Evolutionary conservation across 192 early-diverging fungal species (phyloP), one percentile per base, ranked within the genome.

Genomic region (Umbelopsis ramanniana): DNA sequence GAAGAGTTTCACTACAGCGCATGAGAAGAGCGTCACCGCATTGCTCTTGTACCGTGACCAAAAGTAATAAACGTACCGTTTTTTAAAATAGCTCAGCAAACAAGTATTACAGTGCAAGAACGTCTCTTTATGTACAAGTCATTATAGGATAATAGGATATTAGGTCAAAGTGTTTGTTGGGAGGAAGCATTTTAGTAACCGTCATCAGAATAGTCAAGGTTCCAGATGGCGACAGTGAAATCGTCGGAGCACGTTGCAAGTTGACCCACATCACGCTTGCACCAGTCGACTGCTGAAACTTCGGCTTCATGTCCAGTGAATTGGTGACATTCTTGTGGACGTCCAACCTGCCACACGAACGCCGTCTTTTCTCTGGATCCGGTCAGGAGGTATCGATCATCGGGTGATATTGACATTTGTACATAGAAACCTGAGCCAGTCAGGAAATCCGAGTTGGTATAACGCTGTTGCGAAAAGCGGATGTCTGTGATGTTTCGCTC

Each of bases 221-320:
- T 89, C 95, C 95, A 96, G 29, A 94, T 79, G 21, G 94, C 81
- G 66, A 92, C 81, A 0, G 79, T 88, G 6, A 84, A 84, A 76
- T 96, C 95, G 63, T 95, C 94, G 0, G 89, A 87, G 67, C 93
- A 93, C 29, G 88, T 86, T 33, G 88, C 91, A 69, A 95, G 79
- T 79, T 81, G 83, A 52, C 78, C 79, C 24, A 72, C 77, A 48
- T 77, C 77, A 45, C 72, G 79, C 38, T 84, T 84, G 53, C 83
- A 84, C 94, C 94, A 95, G 37, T 87, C 84, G 23, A 96, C 90
- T n/a, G 86, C 86, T 0, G 91, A 90, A 8, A 91, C 90, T 70
- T 91, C 92, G 12, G 82, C 78, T 17, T 76, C 70, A 79, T 94
- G 93, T 3, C 83, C 92, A 69, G 86, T 74, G 55, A 94, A 87